Percentiles rank a stretch among this genome's conserved stretches.
Conservation (phyloP, 1,139 yeast species). For the Kodamaea arcana region DNA sequence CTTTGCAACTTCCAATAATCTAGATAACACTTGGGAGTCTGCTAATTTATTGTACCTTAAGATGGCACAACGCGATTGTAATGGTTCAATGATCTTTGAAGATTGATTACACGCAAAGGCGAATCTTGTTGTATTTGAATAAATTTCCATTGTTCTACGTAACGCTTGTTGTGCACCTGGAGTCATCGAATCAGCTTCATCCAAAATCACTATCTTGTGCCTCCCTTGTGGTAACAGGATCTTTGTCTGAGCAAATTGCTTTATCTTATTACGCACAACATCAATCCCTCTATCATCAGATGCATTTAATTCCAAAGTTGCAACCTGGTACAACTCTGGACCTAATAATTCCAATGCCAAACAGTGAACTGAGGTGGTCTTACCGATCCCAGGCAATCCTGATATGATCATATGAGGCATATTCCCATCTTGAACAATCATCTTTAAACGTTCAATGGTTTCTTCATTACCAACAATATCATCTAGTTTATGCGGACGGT, state of each 20-base stretch:
- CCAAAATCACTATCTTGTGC: constrained; percentile 86
- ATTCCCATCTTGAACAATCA: constrained; percentile 88
- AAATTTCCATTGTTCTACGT: constrained; percentile 95
- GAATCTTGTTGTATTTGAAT: constrained; percentile 89
- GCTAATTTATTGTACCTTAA: constrained; percentile 75
- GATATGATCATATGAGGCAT: constrained; percentile 95
- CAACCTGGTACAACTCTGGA: constrained; percentile 61
- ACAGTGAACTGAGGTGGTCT: constrained; percentile 90
- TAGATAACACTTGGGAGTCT: constrained; percentile 78
- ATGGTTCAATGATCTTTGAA: constrained; percentile 90
- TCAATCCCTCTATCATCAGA: constrained; percentile 51
- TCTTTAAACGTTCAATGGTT: constrained; percentile 76
- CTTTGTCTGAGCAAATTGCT: constrained; percentile 70
- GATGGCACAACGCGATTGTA: constrained; percentile 96
- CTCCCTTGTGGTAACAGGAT: constrained; percentile 50
- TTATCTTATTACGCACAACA: constrained; percentile 45
- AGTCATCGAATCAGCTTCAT: constrained; percentile 98
- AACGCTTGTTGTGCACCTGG: constrained; percentile 98
- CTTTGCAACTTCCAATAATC: constrained; percentile 69
- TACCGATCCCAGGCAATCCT: constrained; percentile 96
- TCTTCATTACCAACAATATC: constrained; percentile 95
- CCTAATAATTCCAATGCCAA: constrained; percentile 84
- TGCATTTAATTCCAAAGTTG: constrained; percentile 74
- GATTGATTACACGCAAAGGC: constrained; percentile 97
- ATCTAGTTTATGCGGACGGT: constrained; percentile 71